phyloP scores from a whole-genome alignment of 2,329 filamentous ascomycete genomes.

The Calonectria hawksworthii region DNA sequence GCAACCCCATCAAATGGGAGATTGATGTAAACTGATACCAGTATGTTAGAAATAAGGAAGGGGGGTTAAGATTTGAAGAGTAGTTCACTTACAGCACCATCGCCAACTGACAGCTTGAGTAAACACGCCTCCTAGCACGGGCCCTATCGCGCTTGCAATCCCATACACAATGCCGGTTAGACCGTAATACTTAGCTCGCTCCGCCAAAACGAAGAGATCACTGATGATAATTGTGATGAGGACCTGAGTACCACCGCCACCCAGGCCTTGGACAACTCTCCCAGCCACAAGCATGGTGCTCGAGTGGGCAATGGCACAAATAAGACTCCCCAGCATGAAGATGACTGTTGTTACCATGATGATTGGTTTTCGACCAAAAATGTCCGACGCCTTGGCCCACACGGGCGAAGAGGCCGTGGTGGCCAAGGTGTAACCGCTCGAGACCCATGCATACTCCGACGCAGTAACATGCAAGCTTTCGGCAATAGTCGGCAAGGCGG shows the following conservation, averaged over 20 bases:
- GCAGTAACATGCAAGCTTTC: slow-evolving; percentile 35
- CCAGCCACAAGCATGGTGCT: slow-evolving; percentile 64
- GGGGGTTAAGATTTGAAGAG: rapidly evolving
- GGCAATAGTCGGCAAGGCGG: slow-evolving; percentile 47
- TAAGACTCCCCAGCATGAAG: slow-evolving; percentile 66
- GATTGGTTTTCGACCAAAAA: slow-evolving; percentile 64
- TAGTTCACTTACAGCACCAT: slow-evolving; percentile 65
- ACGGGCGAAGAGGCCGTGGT: slow-evolving; percentile 42
- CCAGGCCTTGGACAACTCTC: slow-evolving; percentile 45
- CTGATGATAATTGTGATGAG: slow-evolving; percentile 55
- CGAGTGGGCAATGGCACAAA: slow-evolving; percentile 62
- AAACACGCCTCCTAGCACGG: slow-evolving; percentile 76
- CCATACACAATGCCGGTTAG: slow-evolving; percentile 71
- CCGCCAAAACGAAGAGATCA: slow-evolving; percentile 65
- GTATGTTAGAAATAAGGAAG: not conserved
- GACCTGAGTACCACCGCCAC: slow-evolving; percentile 39
- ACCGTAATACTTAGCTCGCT: slow-evolving; percentile 65
- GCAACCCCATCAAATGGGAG: slow-evolving; percentile 60
- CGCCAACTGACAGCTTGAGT: slow-evolving; percentile 73
- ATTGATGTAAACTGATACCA: slow-evolving; percentile 69
- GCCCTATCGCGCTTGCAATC: slow-evolving; percentile 74
- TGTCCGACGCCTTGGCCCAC: slow-evolving; percentile 63
- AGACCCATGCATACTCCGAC: slow-evolving; percentile 47
- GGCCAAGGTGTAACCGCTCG: slow-evolving; percentile 43
- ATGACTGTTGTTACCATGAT: slow-evolving; percentile 57